phyloP scores from a whole-genome alignment of 192 early-diverging fungal genomes.

The Mycoemilia scoparia region DNA sequence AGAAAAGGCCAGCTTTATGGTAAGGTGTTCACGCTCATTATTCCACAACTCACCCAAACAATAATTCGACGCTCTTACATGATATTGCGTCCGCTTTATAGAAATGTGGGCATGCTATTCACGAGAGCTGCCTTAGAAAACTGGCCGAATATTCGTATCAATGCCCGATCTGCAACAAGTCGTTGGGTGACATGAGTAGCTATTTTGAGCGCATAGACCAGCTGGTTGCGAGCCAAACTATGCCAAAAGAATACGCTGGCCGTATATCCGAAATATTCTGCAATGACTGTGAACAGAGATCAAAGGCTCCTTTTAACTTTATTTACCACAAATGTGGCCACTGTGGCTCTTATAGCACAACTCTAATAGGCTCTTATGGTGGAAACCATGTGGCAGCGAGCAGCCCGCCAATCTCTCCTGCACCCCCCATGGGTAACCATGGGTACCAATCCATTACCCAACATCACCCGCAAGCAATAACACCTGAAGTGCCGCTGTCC shows the following conservation, averaged over 20 bases:
- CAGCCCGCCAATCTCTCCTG: no score
- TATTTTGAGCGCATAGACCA: constrained; percentile 73
- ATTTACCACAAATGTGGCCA: constrained; percentile 83
- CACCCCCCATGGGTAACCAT: no score
- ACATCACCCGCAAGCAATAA: no score
- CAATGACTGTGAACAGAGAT: constrained; percentile 86
- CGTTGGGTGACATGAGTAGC: constrained; percentile 61
- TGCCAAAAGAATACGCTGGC: constrained; percentile 80
- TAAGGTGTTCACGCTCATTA: no score
- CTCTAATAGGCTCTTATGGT: no score
- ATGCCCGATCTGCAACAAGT: constrained; percentile 88
- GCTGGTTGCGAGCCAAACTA: constrained; percentile 56
- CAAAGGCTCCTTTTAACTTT: constrained; percentile 77
- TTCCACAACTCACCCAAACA: no score
- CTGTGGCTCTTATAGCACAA: constrained; percentile 85
- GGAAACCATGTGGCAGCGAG: no score
- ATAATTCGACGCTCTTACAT: no score
- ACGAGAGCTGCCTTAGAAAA: constrained; percentile 63
- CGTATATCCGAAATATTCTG: constrained; percentile 61
- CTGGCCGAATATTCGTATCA: constrained; percentile 84
- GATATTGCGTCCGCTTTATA: no score
- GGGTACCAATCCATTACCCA: no score
- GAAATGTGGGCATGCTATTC: constrained; percentile 86
- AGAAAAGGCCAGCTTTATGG: constrained; percentile 70
- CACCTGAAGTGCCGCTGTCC: no score